Percentiles rank a stretch among this genome's conserved stretches.
Conservation (phyloP, 768 basidiomycete species). For the Leccinum ochraceum region DNA sequence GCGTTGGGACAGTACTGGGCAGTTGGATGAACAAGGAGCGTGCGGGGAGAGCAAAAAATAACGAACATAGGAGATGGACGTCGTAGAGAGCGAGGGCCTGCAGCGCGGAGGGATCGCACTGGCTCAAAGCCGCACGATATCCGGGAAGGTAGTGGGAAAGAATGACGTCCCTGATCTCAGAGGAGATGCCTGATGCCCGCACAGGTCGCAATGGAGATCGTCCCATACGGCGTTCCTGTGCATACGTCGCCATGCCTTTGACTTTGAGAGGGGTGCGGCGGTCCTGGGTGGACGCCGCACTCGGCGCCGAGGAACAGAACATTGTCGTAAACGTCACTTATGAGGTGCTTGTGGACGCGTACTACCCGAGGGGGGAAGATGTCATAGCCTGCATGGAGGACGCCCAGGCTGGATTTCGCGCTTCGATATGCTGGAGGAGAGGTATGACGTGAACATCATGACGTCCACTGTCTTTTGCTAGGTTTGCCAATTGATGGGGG, state of each 20-base stretch:
- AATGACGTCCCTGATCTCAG: constrained; percentile 32
- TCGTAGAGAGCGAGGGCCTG: constrained; percentile 57
- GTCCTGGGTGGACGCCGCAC: constrained; percentile 14
- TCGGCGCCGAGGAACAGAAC: constrained; percentile 5
- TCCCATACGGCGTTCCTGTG: constrained; percentile 33
- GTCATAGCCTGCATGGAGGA: constrained; percentile 36
- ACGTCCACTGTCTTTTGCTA: constrained; percentile 48
- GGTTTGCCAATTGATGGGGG: constrained; percentile 43
- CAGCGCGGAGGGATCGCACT: constrained; percentile 39
- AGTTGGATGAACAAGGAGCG: constrained; percentile 6
- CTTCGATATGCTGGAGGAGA: constrained; percentile 17
- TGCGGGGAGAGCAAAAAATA: constrained; percentile 11
- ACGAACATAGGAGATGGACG: constrained; percentile 66
- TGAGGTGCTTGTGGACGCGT: constrained; percentile 31
- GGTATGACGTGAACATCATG: constrained; percentile 23
- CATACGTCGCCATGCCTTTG: constrained; percentile 31
- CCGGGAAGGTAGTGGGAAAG: constrained; percentile 56
- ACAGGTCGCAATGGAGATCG: constrained; percentile 41
- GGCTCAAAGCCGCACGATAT: constrained; percentile 37
- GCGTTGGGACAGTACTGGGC: constrained; percentile 62
- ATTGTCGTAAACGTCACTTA: constrained; percentile 24
- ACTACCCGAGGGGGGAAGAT: constrained; percentile 17
- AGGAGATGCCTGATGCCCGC: constrained; percentile 34
- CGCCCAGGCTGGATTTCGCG: constrained; percentile 30
- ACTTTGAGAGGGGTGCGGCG: constrained; percentile 9